Evolutionary conservation across 257 asterid genomes (phyloP).

Genomic region (Nicotiana noctiflora): DNA sequence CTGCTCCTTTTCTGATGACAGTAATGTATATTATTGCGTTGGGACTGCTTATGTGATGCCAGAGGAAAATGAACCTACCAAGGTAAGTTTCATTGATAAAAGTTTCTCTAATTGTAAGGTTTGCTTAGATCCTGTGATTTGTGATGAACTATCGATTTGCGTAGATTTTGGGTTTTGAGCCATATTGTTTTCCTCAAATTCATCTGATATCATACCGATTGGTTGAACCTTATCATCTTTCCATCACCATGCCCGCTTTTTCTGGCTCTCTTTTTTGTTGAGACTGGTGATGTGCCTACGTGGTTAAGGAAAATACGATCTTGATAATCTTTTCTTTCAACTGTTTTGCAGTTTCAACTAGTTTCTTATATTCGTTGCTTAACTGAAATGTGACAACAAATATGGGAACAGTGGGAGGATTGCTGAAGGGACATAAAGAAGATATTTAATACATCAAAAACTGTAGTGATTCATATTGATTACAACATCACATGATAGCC

Average conservation of each 20-base stretch:
- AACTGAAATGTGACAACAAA: neutral
- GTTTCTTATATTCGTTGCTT: neutral
- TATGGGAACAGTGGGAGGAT: neutral
- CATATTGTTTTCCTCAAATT: neutral
- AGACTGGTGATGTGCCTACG: neutral
- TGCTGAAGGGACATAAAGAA: neutral
- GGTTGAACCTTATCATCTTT: neutral
- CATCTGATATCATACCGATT: neutral
- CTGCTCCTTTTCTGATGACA: conserved; percentile 94
- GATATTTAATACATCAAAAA: neutral
- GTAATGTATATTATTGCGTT: conserved; percentile 75
- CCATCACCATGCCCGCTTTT: neutral
- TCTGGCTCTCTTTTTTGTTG: neutral
- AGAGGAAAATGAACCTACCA: conserved; percentile 90
- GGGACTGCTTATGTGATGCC: conserved; percentile 98
- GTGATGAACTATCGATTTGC: neutral
- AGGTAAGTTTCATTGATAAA: conserved; percentile 36
- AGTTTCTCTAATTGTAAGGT: neutral
- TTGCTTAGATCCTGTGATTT: neutral
- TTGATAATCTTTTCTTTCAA: neutral
- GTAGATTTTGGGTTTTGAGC: neutral
- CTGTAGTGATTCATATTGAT: neutral
- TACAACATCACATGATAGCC: neutral
- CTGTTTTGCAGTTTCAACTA: neutral
- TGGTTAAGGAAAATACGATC: neutral